Base-by-base conservation (phyloP, 257 asterid species). In the Buddleja alternifolia region DNA sequence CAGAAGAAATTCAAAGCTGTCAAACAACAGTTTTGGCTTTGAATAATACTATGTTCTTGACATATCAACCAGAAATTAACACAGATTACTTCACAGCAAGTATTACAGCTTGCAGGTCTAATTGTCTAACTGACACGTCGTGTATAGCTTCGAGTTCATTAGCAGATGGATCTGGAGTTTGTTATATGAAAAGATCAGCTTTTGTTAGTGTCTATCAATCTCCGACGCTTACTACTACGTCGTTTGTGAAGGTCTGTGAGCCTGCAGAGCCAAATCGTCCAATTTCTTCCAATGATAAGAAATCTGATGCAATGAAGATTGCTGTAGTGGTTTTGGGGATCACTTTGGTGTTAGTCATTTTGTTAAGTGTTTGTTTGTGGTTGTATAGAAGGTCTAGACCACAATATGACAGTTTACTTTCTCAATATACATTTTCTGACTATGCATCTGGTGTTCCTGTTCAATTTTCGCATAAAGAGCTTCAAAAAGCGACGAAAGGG, bases 371-470 rank as follows among this genome's bases (percentile, higher is more conserved):
- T n/a, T 61, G 62, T 56, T 74, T 85, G 78, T 79, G 80, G 82
- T 67, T 88, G 60, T 79, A 73, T 41, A 67, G 48, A 19, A 65
- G 77, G 77, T 41, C 70, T 29, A 90, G 73, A 64, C 72, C 77
- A 4, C 73, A 77, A 50, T 86, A 88, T 58, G 81, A 86, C 37
- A 73, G 84, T 40, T 50, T 83, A 52, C 74, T 79, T 7, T 46
- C 86, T 72, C 85, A 78, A 44, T 79, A 83, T 69, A 79, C 88
- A 1, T 76, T 84, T 66, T 86, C 86, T 7, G 97, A 88, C 77
- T 90, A 90, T 55, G 85, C 97, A 4, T 90, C 97, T 1, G 93
- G 92, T 37, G 88, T 86, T 40, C 97, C 93, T 0, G 86, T 85
- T 7, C 90, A 84, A 9, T 85, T 81, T 48, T 66, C 77, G 0